Conservation (phyloP, 2,329 filamentous ascomycete species). For the Hypocreales sp. region DNA sequence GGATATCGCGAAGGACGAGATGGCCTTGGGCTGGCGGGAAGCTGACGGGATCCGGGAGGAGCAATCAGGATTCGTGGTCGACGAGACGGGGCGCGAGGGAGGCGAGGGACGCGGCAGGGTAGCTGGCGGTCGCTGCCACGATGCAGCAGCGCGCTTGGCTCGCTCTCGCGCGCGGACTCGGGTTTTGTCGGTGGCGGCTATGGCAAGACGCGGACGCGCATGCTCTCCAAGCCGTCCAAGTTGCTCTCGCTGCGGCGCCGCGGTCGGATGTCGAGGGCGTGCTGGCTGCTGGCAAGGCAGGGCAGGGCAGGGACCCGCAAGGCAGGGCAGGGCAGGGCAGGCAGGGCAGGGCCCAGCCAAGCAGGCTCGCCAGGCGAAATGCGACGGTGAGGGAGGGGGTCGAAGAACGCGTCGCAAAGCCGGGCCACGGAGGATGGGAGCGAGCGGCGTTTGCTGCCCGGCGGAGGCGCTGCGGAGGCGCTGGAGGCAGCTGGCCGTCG, state of each 20-base stretch:
- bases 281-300: no score
- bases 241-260: no score
- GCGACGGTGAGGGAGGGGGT: neutral
- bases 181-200: neutral
- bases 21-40: no score
- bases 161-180: neutral
- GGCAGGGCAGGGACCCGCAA: no score
- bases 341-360: neutral
- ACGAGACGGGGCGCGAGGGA: no score
- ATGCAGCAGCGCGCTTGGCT: neutral
- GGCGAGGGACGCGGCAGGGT: no score
- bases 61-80: no score
- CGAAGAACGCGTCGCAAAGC: neutral
- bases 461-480: conserved; percentile 3
- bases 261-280: no score
- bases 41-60: no score
- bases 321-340: neutral
- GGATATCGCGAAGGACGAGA: no score
- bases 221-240: neutral
- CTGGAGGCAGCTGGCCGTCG: conserved; percentile 4
- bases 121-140: conserved; percentile 3
- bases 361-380: neutral
- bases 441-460: conserved; percentile 1
- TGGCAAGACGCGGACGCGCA: neutral
- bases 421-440: conserved; percentile 1